A percentile compares a stretch with the other conserved stretches of the same genome.
Conservation (phyloP, 1,284 basidiomycete genomes). For the Leccinum subrobustum region DNA sequence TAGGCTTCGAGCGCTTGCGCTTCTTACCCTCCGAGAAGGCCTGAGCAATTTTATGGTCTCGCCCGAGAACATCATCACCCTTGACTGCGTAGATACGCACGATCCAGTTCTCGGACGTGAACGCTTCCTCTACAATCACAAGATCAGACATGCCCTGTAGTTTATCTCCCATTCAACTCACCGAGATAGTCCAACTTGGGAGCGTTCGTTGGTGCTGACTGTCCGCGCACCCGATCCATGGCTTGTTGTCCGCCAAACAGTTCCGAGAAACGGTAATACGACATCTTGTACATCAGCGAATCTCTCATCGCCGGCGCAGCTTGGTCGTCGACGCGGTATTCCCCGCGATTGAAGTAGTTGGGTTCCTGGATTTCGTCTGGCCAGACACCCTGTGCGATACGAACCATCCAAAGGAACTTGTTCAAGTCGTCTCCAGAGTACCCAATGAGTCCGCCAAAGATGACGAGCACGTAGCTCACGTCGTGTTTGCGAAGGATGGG, state of each 20-base stretch:
- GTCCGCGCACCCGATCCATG: conserved; percentile 82
- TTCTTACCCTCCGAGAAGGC: conserved; percentile 88
- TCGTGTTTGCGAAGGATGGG: conserved; percentile 97
- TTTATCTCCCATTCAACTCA: conserved; percentile 35
- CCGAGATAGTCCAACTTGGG: conserved; percentile 86
- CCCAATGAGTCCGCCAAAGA: conserved; percentile 95
- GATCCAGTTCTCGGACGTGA: conserved; percentile 98
- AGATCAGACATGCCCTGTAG: conserved; percentile 2
- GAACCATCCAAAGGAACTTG: conserved; percentile 99
- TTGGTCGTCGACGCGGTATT: conserved; percentile 90
- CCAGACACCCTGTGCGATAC: conserved; percentile 98
- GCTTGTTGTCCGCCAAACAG: conserved; percentile 78
- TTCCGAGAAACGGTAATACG: conserved; percentile 91
- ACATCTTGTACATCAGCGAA: conserved; percentile 98
- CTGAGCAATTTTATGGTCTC: conserved; percentile 84
- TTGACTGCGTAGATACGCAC: conserved; percentile 96
- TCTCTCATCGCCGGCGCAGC: conserved; percentile 93
- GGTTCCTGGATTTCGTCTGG: conserved; percentile 96
- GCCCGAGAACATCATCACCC: conserved; percentile 89
- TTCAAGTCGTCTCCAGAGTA: conserved; percentile 99
- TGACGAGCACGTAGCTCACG: conserved; percentile 96
- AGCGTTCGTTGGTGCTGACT: conserved; percentile 73
- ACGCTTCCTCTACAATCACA: conserved; percentile 76
- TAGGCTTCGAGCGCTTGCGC: conserved; percentile 73
- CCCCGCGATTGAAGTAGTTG: conserved; percentile 93